A percentile compares a stretch with the other conserved stretches of the same genome.
Evolutionary conservation across 352 stramenopile species (phyloP).

Genomic region (Phytopythium chamaehyphon): DNA sequence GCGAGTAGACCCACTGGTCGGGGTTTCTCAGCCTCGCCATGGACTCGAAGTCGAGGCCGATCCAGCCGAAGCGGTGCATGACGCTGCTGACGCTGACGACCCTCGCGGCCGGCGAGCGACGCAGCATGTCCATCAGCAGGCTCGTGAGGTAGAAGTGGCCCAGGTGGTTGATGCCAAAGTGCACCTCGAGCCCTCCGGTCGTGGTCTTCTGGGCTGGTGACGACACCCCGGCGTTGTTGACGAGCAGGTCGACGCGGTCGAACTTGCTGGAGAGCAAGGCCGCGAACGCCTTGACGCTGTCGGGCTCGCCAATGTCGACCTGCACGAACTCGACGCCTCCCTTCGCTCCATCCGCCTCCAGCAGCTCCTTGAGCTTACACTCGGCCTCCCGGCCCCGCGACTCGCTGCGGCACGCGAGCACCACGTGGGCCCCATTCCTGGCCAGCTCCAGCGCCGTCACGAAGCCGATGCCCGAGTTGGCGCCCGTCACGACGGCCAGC

Average conservation of each 20-base stretch:
- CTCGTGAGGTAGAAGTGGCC: conserved; percentile 56
- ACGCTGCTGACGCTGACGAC: conserved; percentile 36
- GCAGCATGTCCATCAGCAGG: conserved; percentile 44
- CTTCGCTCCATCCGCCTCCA: not conserved
- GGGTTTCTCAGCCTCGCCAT: conserved; percentile 19
- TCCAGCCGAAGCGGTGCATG: conserved; percentile 21
- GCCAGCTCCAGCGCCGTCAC: conserved; percentile 35
- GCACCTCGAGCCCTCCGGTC: conserved; percentile 38
- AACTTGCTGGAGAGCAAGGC: conserved; percentile 27
- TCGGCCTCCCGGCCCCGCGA: conserved; percentile 6
- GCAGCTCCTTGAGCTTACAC: not conserved
- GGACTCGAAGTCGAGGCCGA: conserved; percentile 23
- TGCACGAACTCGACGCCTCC: conserved; percentile 24
- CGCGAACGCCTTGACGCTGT: conserved; percentile 45
- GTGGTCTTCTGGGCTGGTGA: conserved; percentile 13
- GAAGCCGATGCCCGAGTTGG: conserved; percentile 61
- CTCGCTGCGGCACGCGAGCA: conserved; percentile 33
- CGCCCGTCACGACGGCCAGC: conserved; percentile 59
- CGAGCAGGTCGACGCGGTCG: conserved; percentile 44
- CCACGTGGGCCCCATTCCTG: conserved; percentile 3
- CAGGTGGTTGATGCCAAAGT: conserved; percentile 60
- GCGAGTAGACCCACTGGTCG: conserved; percentile 25
- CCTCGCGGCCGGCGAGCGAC: conserved; percentile 13
- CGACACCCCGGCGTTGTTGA: conserved; percentile 65
- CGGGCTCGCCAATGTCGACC: conserved; percentile 45